Base-by-base conservation (phyloP, 1,284 basidiomycete species). In the Leccinum fallax region DNA sequence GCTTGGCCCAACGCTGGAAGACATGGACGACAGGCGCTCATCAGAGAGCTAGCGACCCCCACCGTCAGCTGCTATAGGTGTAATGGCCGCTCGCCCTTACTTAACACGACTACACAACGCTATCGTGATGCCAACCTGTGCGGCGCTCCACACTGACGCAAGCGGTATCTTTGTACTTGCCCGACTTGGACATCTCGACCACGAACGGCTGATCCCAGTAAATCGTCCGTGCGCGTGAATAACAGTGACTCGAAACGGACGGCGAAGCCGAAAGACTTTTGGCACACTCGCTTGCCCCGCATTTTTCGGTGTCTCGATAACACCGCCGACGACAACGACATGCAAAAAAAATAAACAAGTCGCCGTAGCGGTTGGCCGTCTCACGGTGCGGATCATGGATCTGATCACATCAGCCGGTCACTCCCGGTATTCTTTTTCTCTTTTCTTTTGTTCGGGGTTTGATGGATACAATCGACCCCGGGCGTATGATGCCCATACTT, bases 101-200 rank as follows among this genome's bases (percentile, higher is more conserved):
- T 34, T 8, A n/a, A 43, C n/a, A 43, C 40, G 40, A 43, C 40
- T n/a, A 43, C 38, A 40, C 40, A 43, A 43, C 5, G 19, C 10
- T 9, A 43, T n/a, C 40, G 40, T 19, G 40, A n/a, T 48, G 64
- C 34, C 55, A n/a, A 16, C 19, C 15, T 55, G 51, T 34, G 38
- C 57, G 52, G n/a, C 28, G 36, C 48, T 26, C 61, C 53, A 52
- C 38, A 53, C 46, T 40, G 19, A 51, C n/a, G 13, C 32, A 46
- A 49, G 54, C 55, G 24, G 55, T 48, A 32, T 38, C 46, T 26
- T 40, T 19, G 43, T 40, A 32, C 40, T 48, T 34, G 38, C 34
- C 4, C 28, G 10, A 28, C n/a, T 30, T n/a, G n/a, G 38, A 40
- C 10, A 10, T 36, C 34, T 36, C 5, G 34, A 36, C 34, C n/a